Percentiles rank a stretch among this genome's conserved stretches.
Conservation (phyloP, 2,329 filamentous ascomycete species). For the Ustulina deusta region DNA sequence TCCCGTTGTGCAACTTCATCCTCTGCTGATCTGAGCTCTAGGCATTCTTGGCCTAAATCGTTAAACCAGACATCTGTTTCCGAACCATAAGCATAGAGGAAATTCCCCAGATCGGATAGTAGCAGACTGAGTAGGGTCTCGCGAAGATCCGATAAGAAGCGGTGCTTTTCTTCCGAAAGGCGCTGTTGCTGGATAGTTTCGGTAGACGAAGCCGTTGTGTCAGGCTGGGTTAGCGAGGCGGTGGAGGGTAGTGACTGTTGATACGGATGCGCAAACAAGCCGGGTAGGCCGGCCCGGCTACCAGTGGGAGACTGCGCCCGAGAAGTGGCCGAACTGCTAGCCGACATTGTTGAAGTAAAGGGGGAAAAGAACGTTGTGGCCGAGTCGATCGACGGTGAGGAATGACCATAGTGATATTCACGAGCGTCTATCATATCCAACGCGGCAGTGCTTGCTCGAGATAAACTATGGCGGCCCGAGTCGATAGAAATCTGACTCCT, state of each 20-base stretch:
- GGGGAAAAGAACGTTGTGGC: slow-evolving; percentile 90
- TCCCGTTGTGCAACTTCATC: slow-evolving; percentile 60
- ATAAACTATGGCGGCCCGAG: slow-evolving; percentile 72
- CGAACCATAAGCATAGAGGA: slow-evolving; percentile 87
- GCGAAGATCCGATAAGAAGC: slow-evolving; percentile 81
- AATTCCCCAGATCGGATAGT: slow-evolving; percentile 87
- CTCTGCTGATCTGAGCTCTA: slow-evolving; percentile 69
- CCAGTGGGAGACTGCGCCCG: slow-evolving; percentile 72
- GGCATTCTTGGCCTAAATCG: slow-evolving; percentile 73
- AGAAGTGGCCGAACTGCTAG: slow-evolving; percentile 70
- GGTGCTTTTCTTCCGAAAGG: slow-evolving; percentile 75
- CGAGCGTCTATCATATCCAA: slow-evolving; percentile 77
- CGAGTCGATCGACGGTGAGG: slow-evolving; percentile 80
- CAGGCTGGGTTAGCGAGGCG: slow-evolving; percentile 67
- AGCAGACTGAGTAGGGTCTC: slow-evolving; percentile 86
- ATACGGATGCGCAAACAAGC: slow-evolving; percentile 60
- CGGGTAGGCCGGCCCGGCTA: slow-evolving; percentile 69
- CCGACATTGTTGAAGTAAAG: slow-evolving; percentile 76
- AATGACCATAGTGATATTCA: slow-evolving; percentile 76
- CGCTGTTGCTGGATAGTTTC: slow-evolving; percentile 74
- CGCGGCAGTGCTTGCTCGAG: slow-evolving; percentile 67
- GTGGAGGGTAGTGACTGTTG: slow-evolving; percentile 59
- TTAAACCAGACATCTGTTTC: slow-evolving; percentile 93
- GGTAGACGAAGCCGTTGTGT: slow-evolving; percentile 74
- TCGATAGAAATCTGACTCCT: slow-evolving; percentile 77